phyloP scores from a whole-genome alignment of 2,329 filamentous ascomycete species.

The Aspergillus brunneoviolaceus region DNA sequence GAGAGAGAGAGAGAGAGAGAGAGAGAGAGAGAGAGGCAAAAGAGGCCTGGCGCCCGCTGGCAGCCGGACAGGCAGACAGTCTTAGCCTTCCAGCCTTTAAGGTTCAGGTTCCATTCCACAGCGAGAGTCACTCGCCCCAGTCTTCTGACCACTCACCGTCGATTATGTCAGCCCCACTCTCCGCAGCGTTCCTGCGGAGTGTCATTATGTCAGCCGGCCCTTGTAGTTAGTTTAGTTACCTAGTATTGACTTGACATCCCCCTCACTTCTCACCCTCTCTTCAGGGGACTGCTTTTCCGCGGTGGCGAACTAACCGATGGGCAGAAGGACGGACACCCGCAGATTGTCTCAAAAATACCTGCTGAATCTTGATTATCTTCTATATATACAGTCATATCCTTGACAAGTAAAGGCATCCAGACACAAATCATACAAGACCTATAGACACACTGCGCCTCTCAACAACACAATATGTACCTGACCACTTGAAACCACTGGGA shows the following conservation, averaged over 20 bases:
- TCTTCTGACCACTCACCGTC: conserved; percentile 5
- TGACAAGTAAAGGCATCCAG: background rate
- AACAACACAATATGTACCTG: background rate
- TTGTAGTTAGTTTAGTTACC: no score
- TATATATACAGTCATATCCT: background rate
- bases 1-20: conserved; percentile 1
- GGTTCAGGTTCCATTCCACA: conserved; percentile 4
- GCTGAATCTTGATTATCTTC: background rate
- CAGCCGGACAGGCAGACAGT: background rate
- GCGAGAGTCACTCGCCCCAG: conserved; percentile 5
- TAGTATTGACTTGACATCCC: no score
- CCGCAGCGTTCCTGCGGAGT: conserved; percentile 7
- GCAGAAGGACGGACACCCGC: no score
- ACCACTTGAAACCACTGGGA: background rate
- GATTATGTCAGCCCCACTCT: conserved; percentile 17
- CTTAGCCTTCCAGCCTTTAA: background rate
- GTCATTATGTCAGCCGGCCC: background rate
- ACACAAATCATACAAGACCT: background rate
- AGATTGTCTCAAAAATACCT: background rate
- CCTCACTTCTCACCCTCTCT: no score
- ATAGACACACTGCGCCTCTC: background rate
- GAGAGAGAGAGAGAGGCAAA: background rate
- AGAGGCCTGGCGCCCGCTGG: no score
- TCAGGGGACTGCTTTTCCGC: no score
- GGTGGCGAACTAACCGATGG: no score